Conservation (phyloP, 306 rosid genomes). For the Vachellia pachyceras region DNA sequence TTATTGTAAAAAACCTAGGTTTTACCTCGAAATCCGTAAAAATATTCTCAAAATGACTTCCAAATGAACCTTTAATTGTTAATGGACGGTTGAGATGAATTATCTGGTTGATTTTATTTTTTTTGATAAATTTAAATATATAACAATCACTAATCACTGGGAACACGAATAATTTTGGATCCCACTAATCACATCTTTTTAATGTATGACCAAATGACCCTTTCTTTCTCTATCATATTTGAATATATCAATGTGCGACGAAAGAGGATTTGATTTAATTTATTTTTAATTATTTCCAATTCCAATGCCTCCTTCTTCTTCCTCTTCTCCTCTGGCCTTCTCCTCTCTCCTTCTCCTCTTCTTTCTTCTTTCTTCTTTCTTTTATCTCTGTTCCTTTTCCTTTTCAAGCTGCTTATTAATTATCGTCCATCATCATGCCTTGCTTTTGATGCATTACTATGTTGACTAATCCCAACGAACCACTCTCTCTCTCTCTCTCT, state of each 20-base stretch:
- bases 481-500: conserved; percentile 31
- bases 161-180: background rate
- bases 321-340: background rate
- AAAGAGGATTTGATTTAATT: background rate
- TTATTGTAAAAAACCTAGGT: too few relatives aligned
- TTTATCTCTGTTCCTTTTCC: conserved; percentile 26
- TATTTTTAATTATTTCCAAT: too few relatives aligned
- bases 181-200: background rate
- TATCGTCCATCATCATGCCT: conserved; percentile 59
- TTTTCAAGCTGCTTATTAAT: conserved; percentile 58
- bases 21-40: too few relatives aligned
- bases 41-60: too few relatives aligned
- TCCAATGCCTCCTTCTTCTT: background rate
- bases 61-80: too few relatives aligned
- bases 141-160: background rate
- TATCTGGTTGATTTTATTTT: too few relatives aligned
- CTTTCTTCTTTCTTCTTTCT: background rate
- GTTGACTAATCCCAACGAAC: conserved; percentile 88
- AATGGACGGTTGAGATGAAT: background rate
- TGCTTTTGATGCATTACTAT: conserved; percentile 86
- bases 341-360: background rate
- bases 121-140: too few relatives aligned
- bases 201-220: background rate
- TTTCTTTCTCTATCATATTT: background rate
- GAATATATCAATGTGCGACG: background rate